These are phyloP conservation scores for Phytophthora cryptogea DNA, from an alignment of 352 stramenopile species.

Conservation along the genomic window DNA sequence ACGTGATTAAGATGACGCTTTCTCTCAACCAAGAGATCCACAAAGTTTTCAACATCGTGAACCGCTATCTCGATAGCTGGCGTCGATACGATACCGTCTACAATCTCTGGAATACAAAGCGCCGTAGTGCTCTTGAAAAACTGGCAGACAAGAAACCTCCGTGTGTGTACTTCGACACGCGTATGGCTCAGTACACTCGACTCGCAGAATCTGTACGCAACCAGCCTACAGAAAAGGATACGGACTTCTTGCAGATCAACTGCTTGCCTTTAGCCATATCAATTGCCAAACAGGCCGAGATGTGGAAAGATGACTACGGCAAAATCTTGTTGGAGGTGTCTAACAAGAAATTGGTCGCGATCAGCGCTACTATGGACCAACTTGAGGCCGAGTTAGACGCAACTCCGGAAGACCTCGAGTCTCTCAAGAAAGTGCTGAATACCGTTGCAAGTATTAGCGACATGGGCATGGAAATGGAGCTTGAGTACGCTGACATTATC, in stretches of 20 bases:
- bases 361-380: constrained; percentile 78
- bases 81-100: constrained; percentile 94
- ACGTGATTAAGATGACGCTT: constrained; percentile 96
- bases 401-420: constrained; percentile 88
- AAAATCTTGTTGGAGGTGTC: constrained; percentile 91
- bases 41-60: constrained; percentile 94
- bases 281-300: constrained; percentile 91
- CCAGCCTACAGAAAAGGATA: constrained; percentile 92
- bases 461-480: constrained; percentile 94
- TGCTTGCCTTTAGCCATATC: constrained; percentile 87
- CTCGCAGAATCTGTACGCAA: constrained; percentile 89
- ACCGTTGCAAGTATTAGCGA: constrained; percentile 87
- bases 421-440: constrained; percentile 95
- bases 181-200: constrained; percentile 90
- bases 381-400: constrained; percentile 81
- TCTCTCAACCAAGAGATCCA: constrained; percentile 94
- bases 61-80: constrained; percentile 95
- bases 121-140: constrained; percentile 90
- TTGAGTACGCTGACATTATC: constrained; percentile 93
- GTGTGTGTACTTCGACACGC: constrained; percentile 94
- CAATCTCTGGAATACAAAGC: constrained; percentile 95
- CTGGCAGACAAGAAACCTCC: constrained; percentile 92
- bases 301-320: constrained; percentile 95
- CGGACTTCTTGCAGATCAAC: constrained; percentile 95
- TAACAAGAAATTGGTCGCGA: constrained; percentile 76